Evolutionary conservation across 2,329 filamentous ascomycete species (phyloP).

Genomic region (Pochonia chlamydosporia): DNA sequence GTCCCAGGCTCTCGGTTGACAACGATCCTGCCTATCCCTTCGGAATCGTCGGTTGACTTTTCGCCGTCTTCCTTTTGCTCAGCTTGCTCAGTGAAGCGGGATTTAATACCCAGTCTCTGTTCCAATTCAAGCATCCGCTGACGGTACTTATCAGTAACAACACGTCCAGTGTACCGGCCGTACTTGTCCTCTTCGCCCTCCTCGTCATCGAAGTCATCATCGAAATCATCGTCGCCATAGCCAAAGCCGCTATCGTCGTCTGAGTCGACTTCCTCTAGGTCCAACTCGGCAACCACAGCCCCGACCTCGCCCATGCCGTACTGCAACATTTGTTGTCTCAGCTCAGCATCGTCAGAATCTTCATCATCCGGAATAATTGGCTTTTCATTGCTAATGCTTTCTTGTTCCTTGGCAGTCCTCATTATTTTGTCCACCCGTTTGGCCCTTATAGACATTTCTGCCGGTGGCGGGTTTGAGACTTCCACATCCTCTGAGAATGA

Average conservation of each 20-base stretch:
- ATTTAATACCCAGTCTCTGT: conserved; percentile 60
- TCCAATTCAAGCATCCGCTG: conserved; percentile 83
- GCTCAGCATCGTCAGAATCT: conserved; percentile 68
- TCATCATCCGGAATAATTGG: conserved; percentile 67
- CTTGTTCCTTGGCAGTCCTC: conserved; percentile 48
- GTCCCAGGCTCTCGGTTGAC: conserved; percentile 30
- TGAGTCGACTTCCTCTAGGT: conserved; percentile 65
- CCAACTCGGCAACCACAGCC: conserved; percentile 84
- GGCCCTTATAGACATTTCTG: conserved; percentile 33
- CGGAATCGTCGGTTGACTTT: conserved; percentile 29
- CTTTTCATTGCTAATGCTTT: conserved; percentile 36
- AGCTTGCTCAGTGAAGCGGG: conserved; percentile 50
- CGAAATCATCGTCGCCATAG: conserved; percentile 44
- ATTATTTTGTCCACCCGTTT: conserved; percentile 51
- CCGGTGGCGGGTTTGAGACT: conserved; percentile 16
- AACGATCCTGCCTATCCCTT: conserved; percentile 52
- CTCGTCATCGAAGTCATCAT: conserved; percentile 52
- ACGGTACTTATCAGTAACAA: conserved; percentile 69
- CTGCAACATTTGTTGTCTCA: conserved; percentile 83
- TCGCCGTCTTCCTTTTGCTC: conserved; percentile 30
- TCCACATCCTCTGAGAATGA: conserved; percentile 55
- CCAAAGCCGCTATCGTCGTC: conserved; percentile 53
- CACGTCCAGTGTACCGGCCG: conserved; percentile 63
- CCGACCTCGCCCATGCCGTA: conserved; percentile 88
- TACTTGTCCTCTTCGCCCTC: conserved; percentile 69